Evolutionary conservation across 495 filamentous ascomycete genomes (phyloP).

Genomic region (Daldinia loculata): DNA sequence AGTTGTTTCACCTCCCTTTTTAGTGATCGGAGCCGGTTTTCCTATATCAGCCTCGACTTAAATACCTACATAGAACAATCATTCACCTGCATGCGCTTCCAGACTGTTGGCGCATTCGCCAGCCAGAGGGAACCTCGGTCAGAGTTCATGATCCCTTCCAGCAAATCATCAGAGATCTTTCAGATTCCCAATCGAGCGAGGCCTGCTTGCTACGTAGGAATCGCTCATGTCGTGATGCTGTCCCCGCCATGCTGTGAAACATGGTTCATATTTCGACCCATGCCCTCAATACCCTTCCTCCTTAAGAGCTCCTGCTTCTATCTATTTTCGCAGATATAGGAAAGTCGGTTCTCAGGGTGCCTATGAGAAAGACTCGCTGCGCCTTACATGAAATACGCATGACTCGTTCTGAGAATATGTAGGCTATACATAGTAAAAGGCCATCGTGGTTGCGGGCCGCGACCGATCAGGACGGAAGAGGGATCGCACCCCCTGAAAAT

Average conservation of each 20-base stretch:
- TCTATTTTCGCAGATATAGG: not conserved
- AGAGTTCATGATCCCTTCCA: slow-evolving; percentile 3
- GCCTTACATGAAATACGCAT: not conserved
- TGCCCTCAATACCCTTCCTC: not conserved
- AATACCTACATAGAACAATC: not conserved
- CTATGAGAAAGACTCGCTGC: not conserved
- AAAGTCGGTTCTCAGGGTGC: not conserved
- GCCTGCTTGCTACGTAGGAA: slow-evolving; percentile 24
- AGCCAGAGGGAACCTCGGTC: slow-evolving; percentile 15
- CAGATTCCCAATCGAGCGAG: slow-evolving; percentile 12
- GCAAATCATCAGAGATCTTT: slow-evolving; percentile 1
- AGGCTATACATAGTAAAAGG: not conserved
- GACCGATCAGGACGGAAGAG: not conserved
- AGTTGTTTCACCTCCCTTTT: slow-evolving; percentile 28
- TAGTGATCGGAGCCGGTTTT: not conserved
- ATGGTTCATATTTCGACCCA: slow-evolving; percentile 6
- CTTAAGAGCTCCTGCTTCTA: not conserved
- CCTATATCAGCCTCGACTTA: not conserved
- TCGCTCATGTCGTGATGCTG: slow-evolving; percentile 30
- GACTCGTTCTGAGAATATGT: not conserved
- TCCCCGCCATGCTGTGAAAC: slow-evolving; percentile 31
- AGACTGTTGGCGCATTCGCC: slow-evolving; percentile 6
- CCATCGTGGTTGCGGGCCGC: not conserved
- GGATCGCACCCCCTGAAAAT: slow-evolving; percentile 1
- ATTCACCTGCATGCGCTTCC: slow-evolving; percentile 11